A percentile compares a stretch with the other conserved stretches of the same genome.
Evolutionary conservation across 2,329 filamentous ascomycete species (phyloP).

Genomic region (Exophiala phaeomuriformis): DNA sequence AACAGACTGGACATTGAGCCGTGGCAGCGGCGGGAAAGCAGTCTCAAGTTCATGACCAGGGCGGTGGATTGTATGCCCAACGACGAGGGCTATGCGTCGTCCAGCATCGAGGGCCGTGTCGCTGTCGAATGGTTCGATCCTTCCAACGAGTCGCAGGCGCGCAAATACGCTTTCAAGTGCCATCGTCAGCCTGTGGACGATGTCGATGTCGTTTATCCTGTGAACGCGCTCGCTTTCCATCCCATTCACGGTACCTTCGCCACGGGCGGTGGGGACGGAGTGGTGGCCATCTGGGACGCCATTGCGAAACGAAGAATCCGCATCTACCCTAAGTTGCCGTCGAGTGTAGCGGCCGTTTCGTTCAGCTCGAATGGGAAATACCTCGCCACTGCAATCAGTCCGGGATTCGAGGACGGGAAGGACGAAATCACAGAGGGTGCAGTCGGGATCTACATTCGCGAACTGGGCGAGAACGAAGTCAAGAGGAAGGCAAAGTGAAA

Average conservation of each 20-base stretch:
- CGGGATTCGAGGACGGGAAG: conserved; percentile 80
- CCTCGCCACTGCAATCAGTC: conserved; percentile 72
- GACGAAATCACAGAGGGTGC: conserved; percentile 65
- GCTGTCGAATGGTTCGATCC: conserved; percentile 98
- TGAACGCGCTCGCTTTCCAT: conserved; percentile 85
- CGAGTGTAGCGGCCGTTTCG: conserved; percentile 67
- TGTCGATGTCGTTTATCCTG: conserved; percentile 79
- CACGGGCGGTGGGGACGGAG: conserved; percentile 79
- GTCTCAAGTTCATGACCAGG: conserved; percentile 90
- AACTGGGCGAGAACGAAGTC: conserved; percentile 79
- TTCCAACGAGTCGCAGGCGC: conserved; percentile 72
- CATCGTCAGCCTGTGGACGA: conserved; percentile 68
- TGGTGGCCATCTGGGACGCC: conserved; percentile 89
- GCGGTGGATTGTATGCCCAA: conserved; percentile 94
- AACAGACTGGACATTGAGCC: conserved; percentile 56
- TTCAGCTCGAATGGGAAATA: conserved; percentile 73
- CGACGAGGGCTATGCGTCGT: conserved; percentile 86
- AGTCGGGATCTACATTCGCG: conserved; percentile 70
- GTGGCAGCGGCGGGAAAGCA: conserved; percentile 90
- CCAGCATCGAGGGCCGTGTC: conserved; percentile 87
- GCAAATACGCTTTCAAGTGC: conserved; percentile 98
- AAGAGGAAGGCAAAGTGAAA: conserved; percentile 70
- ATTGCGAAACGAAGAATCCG: conserved; percentile 82
- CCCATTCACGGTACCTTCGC: conserved; percentile 77
- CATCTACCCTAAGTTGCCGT: conserved; percentile 77